These are phyloP conservation scores for Trypethelium eluteriae DNA, from an alignment of 495 filamentous ascomycete genomes.

Conservation along the genomic window DNA sequence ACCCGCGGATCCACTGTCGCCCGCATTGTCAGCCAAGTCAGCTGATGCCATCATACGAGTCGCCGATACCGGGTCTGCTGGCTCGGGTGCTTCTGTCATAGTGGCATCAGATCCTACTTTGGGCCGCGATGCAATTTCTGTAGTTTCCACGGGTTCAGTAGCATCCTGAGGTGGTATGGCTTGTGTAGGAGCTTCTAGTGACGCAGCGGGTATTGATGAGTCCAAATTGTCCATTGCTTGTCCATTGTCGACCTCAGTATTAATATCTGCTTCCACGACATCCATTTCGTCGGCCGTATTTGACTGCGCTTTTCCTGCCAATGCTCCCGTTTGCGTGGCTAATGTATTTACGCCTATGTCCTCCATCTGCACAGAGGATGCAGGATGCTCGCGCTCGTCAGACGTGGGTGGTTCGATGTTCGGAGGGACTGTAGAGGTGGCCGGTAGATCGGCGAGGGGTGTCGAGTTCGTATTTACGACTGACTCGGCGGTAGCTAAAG, in stretches of 20 bases:
- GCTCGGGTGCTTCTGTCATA: neutral
- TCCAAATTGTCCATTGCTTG: neutral
- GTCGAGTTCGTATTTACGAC: neutral
- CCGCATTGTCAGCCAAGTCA: neutral
- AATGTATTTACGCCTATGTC: neutral
- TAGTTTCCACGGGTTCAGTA: neutral
- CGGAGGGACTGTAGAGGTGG: neutral
- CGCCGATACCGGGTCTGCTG: neutral
- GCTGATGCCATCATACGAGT: neutral
- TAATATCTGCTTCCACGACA: neutral
- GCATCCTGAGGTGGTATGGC: too few species aligned
- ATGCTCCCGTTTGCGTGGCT: neutral
- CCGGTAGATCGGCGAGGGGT: neutral
- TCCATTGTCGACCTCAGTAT: neutral
- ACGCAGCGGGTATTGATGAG: neutral
- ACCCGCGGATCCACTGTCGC: neutral
- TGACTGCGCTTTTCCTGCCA: neutral
- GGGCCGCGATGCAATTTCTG: neutral
- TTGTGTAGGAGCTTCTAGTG: neutral
- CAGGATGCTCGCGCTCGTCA: conserved; percentile 24
- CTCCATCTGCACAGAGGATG: neutral
- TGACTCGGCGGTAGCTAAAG: neutral
- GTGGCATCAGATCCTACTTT: neutral
- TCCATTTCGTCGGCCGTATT: neutral
- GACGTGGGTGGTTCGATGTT: conserved; percentile 26